These are phyloP conservation scores for Plasmodium sp. DNA, from an alignment of 169 alveolate species.

Conservation along the genomic window DNA sequence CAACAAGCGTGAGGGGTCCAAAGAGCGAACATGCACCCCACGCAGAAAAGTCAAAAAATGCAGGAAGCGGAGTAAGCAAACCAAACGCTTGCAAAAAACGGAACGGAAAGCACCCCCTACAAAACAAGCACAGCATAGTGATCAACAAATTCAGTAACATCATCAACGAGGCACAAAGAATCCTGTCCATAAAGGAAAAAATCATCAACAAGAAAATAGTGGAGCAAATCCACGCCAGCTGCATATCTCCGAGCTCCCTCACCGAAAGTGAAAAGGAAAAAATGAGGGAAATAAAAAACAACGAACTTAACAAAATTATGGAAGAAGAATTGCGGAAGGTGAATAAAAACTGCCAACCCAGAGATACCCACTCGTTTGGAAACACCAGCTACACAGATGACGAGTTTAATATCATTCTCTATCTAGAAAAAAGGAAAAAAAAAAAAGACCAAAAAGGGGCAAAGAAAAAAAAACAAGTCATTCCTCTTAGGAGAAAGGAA, in stretches of 20 bases:
- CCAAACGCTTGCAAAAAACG: neutral
- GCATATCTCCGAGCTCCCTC: neutral
- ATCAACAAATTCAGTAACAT: conserved; percentile 14
- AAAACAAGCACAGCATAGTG: conserved; percentile 16
- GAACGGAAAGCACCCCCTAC: neutral
- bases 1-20: neutral
- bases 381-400: conserved; percentile 27
- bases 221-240: neutral
- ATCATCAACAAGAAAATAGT: conserved; percentile 20
- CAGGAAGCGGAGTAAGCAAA: neutral
- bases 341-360: neutral
- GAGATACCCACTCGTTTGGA: neutral
- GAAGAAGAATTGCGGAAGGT: conserved; percentile 26
- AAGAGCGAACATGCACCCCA: neutral
- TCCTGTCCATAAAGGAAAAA: conserved; percentile 17
- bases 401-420: conserved; percentile 46
- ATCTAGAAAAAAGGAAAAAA: conserved; percentile 47
- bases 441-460: neutral
- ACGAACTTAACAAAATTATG: conserved; percentile 42
- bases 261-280: conserved; percentile 49
- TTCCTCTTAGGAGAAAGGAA: neutral
- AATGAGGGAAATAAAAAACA: conserved; percentile 22
- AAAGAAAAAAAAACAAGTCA: neutral
- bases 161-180: conserved; percentile 23
- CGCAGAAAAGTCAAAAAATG: neutral